phyloP scores from a whole-genome alignment of 2,329 filamentous ascomycete genomes.

The Arthrobotrys conoides region DNA sequence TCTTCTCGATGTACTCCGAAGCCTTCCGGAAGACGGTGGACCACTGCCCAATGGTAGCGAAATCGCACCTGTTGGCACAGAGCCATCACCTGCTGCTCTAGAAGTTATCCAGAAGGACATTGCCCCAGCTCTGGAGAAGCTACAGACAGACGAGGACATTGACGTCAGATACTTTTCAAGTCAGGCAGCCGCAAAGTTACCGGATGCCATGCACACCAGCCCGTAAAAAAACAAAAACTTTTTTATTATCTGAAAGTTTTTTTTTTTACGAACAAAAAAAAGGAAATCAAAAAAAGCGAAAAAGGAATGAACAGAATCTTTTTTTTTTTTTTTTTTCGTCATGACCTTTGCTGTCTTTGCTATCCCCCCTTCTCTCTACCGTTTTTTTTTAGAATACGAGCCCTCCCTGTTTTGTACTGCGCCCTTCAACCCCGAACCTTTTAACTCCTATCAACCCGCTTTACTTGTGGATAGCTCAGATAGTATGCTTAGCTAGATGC shows the following conservation, averaged over 20 bases:
- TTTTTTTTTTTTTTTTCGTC: constrained; percentile 22
- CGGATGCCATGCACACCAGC: constrained; percentile 73
- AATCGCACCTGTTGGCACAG: constrained; percentile 68
- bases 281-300: constrained; percentile 33
- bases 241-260: constrained; percentile 1
- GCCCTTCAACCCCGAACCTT: neutral
- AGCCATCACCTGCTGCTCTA: constrained; percentile 79
- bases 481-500: constrained; percentile 59
- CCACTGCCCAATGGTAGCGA: constrained; percentile 83
- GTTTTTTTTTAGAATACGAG: constrained; percentile 47
- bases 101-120: constrained; percentile 89
- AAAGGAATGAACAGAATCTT: constrained; percentile 14
- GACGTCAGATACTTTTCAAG: constrained; percentile 98
- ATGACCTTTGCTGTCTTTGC: constrained; percentile 10
- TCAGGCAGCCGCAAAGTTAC: constrained; percentile 77
- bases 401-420: constrained; percentile 22
- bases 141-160: constrained; percentile 97
- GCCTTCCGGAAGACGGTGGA: constrained; percentile 89
- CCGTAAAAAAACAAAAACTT: constrained; percentile 64
- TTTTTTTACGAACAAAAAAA: constrained; percentile 8
- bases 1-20: constrained; percentile 90
- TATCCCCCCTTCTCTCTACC: constrained; percentile 4
- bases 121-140: constrained; percentile 89
- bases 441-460: constrained; percentile 17
- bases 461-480: constrained; percentile 47